Percentiles rank a stretch among this genome's conserved stretches.
Evolutionary conservation across 495 filamentous ascomycete genomes (phyloP).

Genomic region (Penicillium simplicissimum): DNA sequence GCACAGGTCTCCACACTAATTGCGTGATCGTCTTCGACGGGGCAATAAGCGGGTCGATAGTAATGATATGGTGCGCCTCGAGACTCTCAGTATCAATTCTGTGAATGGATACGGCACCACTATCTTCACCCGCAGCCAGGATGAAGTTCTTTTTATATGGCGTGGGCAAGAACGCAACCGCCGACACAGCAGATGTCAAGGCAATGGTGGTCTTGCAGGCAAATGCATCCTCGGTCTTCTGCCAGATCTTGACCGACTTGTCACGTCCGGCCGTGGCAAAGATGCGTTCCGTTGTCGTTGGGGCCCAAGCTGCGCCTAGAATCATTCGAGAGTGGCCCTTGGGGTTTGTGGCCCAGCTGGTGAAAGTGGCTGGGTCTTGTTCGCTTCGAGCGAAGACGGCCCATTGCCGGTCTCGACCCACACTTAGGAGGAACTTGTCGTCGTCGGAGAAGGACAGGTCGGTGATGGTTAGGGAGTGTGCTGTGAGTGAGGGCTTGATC

Average conservation of each 20-base stretch:
- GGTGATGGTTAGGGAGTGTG: conserved; percentile 83
- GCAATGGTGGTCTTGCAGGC: conserved; percentile 54
- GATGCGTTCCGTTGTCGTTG: conserved; percentile 37
- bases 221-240: conserved; percentile 37
- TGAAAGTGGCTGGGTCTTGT: conserved; percentile 48
- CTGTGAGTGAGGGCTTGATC: conserved; percentile 74
- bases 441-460: conserved; percentile 74
- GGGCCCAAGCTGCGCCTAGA: conserved; percentile 79
- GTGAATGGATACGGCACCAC: conserved; percentile 46
- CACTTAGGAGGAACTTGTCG: conserved; percentile 75
- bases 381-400: conserved; percentile 63
- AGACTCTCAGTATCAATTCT: conserved; percentile 42
- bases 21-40: conserved; percentile 74
- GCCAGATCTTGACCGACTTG: conserved; percentile 81
- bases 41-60: conserved; percentile 46
- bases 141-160: conserved; percentile 44
- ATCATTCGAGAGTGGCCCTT: conserved; percentile 94
- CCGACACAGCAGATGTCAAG: conserved; percentile 66
- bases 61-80: conserved; percentile 44
- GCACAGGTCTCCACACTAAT: conserved; percentile 72
- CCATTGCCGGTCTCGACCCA: conserved; percentile 91
- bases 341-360: conserved; percentile 60
- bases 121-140: conserved; percentile 66
- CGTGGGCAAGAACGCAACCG: conserved; percentile 64
- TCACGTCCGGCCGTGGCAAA: conserved; percentile 92